phyloP scores from a whole-genome alignment of 352 stramenopile genomes.

The Paralagenidium karlingii region DNA sequence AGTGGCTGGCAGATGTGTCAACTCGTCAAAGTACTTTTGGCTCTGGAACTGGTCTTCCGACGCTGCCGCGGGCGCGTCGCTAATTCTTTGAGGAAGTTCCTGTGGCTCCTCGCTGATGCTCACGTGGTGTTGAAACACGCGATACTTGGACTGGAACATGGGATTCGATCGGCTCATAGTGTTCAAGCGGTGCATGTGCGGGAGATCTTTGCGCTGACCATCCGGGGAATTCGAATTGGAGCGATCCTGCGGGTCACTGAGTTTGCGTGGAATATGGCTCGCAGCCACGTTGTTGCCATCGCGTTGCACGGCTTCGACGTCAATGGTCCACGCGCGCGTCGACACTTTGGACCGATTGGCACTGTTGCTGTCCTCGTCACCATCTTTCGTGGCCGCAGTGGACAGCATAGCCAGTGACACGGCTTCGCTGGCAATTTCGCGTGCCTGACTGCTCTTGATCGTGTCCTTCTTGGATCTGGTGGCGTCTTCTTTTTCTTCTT shows the following conservation, averaged over 20 bases:
- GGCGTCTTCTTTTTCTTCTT: conserved; percentile 7
- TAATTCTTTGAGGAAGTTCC: too few species aligned
- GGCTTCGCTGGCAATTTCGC: background rate
- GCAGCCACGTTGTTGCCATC: background rate
- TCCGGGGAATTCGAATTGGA: conserved; percentile 1
- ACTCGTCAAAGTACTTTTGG: conserved; percentile 44
- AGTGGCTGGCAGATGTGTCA: conserved; percentile 24
- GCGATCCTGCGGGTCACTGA: conserved; percentile 8
- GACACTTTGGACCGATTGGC: too few species aligned
- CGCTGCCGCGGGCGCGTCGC: background rate
- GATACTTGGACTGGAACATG: conserved; percentile 53
- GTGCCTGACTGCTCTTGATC: background rate
- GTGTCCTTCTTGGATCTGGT: too few species aligned
- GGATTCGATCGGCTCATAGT: conserved; percentile 34
- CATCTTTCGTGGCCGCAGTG: background rate
- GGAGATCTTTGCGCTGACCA: conserved; percentile 6
- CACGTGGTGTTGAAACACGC: conserved; percentile 51
- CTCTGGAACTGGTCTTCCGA: conserved; percentile 13
- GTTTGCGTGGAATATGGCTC: conserved; percentile 7
- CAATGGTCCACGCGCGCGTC: conserved; percentile 19
- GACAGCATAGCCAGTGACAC: background rate
- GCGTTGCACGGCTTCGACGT: conserved; percentile 11
- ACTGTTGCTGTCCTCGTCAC: background rate
- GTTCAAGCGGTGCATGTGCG: conserved; percentile 15
- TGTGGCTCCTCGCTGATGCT: conserved; percentile 5